A percentile compares a stretch with the other conserved stretches of the same genome.
Evolutionary conservation across 179 eudicot genomes (phyloP).

Genomic region (Silene coronaria): DNA sequence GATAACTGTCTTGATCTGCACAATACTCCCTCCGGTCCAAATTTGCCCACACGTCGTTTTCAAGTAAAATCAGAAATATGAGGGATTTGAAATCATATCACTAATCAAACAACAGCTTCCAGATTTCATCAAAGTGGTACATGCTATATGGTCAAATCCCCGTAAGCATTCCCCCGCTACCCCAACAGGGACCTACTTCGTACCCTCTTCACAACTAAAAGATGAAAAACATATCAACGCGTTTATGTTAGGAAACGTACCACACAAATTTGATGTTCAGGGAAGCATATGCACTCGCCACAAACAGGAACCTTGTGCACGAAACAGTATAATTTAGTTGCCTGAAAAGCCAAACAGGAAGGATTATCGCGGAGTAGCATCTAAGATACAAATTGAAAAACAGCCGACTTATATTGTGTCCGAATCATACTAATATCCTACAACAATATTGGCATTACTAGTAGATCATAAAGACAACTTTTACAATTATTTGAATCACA

Average conservation of each 20-base stretch:
- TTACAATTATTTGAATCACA: neutral
- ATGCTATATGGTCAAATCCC: neutral
- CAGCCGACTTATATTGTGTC: neutral
- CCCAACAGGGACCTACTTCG: neutral
- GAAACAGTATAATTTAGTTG: constrained; percentile 14
- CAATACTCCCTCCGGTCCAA: too few species aligned
- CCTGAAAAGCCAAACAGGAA: neutral
- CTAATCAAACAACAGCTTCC: too few species aligned
- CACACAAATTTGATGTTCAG: constrained; percentile 94
- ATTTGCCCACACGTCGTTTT: too few species aligned
- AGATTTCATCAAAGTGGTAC: neutral
- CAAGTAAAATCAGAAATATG: neutral
- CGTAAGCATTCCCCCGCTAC: neutral
- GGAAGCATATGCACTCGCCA: constrained; percentile 96
- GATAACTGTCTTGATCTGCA: neutral
- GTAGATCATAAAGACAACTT: neutral
- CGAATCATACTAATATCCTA: neutral
- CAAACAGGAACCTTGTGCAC: constrained; percentile 98
- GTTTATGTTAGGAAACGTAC: constrained; percentile 34
- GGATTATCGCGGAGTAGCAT: neutral
- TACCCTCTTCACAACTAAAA: neutral
- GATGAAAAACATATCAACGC: neutral
- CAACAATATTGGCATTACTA: neutral
- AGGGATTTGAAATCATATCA: too few species aligned
- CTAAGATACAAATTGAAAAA: too few species aligned